Evolutionary conservation across 2,329 filamentous ascomycete genomes (phyloP).

Genomic region (Annulohypoxylon truncatum): DNA sequence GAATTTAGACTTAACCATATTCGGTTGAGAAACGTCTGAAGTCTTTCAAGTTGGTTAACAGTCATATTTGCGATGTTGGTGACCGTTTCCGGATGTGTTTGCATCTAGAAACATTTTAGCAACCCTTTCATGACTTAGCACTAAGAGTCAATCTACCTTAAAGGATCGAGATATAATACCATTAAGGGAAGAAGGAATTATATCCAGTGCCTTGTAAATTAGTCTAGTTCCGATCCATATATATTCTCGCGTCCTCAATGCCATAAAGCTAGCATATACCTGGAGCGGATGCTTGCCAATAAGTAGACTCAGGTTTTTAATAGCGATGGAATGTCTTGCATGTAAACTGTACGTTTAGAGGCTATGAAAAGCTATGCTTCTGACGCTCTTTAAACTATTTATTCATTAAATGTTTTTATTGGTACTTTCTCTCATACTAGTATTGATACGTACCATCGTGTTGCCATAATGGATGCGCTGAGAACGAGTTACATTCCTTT

Average conservation of each 20-base stretch:
- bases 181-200: not conserved
- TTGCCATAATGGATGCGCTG: not conserved
- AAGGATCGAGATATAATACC: not conserved
- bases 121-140: not conserved
- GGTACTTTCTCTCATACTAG: not conserved
- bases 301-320: too few relatives aligned
- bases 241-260: not conserved
- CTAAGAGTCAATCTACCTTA: not conserved
- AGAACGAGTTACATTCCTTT: slow-evolving; percentile 3
- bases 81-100: slow-evolving; percentile 29
- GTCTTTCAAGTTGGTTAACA: slow-evolving; percentile 11
- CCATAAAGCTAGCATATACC: too few relatives aligned
- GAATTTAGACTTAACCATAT: slow-evolving; percentile 33
- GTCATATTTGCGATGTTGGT: not conserved
- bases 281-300: too few relatives aligned
- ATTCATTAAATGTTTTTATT: too few relatives aligned
- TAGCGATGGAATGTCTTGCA: too few relatives aligned
- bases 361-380: not conserved
- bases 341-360: too few relatives aligned
- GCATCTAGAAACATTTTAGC: not conserved
- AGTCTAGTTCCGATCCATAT: not conserved
- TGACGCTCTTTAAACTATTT: not conserved
- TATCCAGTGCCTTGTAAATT: not conserved
- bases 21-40: slow-evolving; percentile 3
- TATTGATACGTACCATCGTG: not conserved